phyloP scores from a whole-genome alignment of 2,329 filamentous ascomycete species.

The Trichoderma koningii region DNA sequence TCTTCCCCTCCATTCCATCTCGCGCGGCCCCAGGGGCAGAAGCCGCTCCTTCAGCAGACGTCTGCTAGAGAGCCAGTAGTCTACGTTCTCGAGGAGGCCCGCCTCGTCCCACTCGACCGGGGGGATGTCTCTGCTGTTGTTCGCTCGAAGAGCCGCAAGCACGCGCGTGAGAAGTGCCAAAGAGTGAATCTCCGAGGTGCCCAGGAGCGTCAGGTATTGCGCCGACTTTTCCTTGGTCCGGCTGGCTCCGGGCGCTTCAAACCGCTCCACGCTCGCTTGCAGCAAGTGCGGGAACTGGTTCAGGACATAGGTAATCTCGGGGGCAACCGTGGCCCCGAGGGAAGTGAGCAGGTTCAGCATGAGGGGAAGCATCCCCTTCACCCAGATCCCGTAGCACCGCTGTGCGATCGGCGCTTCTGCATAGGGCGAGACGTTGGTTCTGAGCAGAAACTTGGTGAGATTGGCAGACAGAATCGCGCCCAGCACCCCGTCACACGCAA shows the following conservation, averaged over 20 bases:
- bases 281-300: constrained; percentile 87
- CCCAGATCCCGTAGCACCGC: constrained; percentile 88
- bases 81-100: constrained; percentile 75
- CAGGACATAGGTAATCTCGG: constrained; percentile 82
- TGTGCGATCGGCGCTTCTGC: constrained; percentile 67
- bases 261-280: constrained; percentile 67
- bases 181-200: constrained; percentile 76
- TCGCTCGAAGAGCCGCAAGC: constrained; percentile 64
- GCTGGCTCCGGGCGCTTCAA: constrained; percentile 63
- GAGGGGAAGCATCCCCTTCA: constrained; percentile 81
- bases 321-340: constrained; percentile 77
- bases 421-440: constrained; percentile 72
- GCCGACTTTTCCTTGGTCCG: constrained; percentile 52
- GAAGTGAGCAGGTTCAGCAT: constrained; percentile 84
- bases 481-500: constrained; percentile 84
- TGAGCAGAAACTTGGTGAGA: constrained; percentile 74
- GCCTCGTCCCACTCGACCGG: constrained; percentile 74
- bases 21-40: constrained; percentile 70
- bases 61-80: constrained; percentile 74
- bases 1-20: constrained; percentile 62
- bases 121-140: constrained; percentile 71
- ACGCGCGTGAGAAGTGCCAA: constrained; percentile 75
- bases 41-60: constrained; percentile 71
- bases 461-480: constrained; percentile 77
- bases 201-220: constrained; percentile 70